Evolutionary conservation across 148 eudicot genomes (phyloP).

Genomic region (Tetragonia tetragonoides): DNA sequence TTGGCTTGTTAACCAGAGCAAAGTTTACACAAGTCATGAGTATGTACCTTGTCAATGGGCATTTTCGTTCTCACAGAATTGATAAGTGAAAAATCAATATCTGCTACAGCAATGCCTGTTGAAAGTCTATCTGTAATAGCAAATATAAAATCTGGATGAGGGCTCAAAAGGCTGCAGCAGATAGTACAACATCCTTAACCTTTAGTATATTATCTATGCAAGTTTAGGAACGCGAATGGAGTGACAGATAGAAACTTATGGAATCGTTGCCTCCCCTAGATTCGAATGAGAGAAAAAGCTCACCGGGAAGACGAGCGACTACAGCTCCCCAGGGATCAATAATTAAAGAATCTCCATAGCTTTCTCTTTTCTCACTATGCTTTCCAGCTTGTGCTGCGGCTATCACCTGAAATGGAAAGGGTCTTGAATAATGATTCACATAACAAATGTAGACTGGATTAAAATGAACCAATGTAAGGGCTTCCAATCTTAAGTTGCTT

Average conservation of each 20-base stretch:
- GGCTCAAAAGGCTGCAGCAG: too few relatives aligned
- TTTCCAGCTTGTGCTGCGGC: slow-evolving; percentile 98
- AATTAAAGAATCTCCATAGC: slow-evolving; percentile 83
- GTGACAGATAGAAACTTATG: background rate
- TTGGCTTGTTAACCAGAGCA: background rate
- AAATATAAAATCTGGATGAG: background rate
- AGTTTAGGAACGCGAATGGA: too few relatives aligned
- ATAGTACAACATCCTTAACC: too few relatives aligned
- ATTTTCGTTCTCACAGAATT: slow-evolving; percentile 81
- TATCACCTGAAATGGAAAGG: slow-evolving; percentile 56
- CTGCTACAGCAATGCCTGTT: slow-evolving; percentile 88
- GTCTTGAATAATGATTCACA: slow-evolving; percentile 5
- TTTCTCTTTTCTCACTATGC: slow-evolving; percentile 84
- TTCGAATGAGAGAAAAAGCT: slow-evolving; percentile 14
- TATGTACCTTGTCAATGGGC: slow-evolving; percentile 75
- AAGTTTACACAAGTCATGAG: background rate
- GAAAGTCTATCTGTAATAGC: slow-evolving; percentile 61
- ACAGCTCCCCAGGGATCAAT: slow-evolving; percentile 96
- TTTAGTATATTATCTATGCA: too few relatives aligned
- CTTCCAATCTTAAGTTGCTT: background rate
- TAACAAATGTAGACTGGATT: background rate
- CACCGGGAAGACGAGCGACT: slow-evolving; percentile 79
- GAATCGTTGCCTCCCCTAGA: background rate
- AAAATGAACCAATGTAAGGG: background rate
- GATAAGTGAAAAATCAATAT: slow-evolving; percentile 68